phyloP scores from a whole-genome alignment of 441 rosid genomes.

The Gossypium schwendimanii region DNA sequence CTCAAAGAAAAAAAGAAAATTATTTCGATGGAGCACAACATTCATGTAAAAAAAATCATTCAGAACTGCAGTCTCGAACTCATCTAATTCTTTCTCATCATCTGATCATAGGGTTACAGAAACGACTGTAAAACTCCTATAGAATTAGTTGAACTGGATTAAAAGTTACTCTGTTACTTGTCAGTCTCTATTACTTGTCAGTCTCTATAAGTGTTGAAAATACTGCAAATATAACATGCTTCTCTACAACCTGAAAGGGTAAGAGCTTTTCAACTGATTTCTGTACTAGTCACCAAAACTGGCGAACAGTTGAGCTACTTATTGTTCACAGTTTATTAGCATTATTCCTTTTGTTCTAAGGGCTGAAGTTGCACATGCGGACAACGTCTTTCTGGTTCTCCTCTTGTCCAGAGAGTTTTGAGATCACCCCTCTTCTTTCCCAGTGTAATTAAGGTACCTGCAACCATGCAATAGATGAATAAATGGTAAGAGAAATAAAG shows the following conservation, averaged over 20 bases:
- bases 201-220: background rate
- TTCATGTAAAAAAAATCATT: background rate
- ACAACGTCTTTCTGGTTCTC: constrained; percentile 70
- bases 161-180: background rate
- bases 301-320: background rate
- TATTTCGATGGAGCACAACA: background rate
- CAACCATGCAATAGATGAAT: background rate
- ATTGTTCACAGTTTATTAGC: background rate
- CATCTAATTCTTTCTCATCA: background rate
- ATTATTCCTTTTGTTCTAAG: constrained; percentile 1
- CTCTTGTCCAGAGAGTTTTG: constrained; percentile 65
- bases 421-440: constrained; percentile 88
- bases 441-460: constrained; percentile 73
- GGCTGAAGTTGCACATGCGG: constrained; percentile 55
- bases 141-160: background rate
- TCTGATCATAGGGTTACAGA: constrained; percentile 1
- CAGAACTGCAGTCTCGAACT: background rate
- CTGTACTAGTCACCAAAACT: background rate
- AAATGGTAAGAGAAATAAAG: background rate
- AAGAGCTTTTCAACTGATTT: background rate
- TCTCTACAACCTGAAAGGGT: constrained; percentile 7
- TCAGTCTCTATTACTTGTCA: background rate
- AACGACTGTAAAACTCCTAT: background rate
- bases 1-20: background rate
- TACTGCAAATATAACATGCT: constrained; percentile 10